Evolutionary conservation across 768 basidiomycete species (phyloP).

Genomic region (Amanita exitialis): DNA sequence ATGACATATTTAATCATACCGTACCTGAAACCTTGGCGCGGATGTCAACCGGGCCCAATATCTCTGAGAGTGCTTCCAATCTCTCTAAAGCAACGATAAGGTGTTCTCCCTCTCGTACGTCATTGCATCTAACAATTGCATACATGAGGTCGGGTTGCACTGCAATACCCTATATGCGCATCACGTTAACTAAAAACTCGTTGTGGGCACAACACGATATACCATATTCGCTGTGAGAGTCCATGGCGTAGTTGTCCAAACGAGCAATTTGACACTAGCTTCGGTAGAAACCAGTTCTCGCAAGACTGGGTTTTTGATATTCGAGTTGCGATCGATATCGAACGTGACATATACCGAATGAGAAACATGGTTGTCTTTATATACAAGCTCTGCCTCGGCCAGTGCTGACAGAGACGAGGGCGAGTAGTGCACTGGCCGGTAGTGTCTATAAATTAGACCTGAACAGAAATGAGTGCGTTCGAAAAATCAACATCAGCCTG

Average conservation of each 20-base stretch:
- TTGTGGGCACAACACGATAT: constrained; percentile 11
- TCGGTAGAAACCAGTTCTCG: constrained; percentile 20
- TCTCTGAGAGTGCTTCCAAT: constrained; percentile 24
- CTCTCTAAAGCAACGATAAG: constrained; percentile 46
- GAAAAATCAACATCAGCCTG: constrained; percentile 3
- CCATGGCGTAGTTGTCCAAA: constrained; percentile 99
- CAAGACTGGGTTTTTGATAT: constrained; percentile 15
- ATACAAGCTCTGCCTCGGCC: constrained; percentile 89
- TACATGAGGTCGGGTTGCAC: constrained; percentile 71
- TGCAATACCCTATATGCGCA: constrained; percentile 65
- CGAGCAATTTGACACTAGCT: constrained; percentile 44
- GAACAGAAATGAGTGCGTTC: neutral
- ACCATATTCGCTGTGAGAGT: constrained; percentile 95
- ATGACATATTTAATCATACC: neutral
- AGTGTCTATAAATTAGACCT: constrained; percentile 80
- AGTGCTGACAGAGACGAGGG: constrained; percentile 91
- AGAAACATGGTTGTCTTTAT: constrained; percentile 83
- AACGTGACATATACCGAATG: constrained; percentile 84
- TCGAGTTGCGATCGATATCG: constrained; percentile 32
- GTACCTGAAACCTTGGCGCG: constrained; percentile 28
- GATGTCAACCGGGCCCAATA: constrained; percentile 28
- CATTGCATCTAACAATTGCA: constrained; percentile 28
- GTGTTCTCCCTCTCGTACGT: constrained; percentile 12
- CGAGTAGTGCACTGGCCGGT: constrained; percentile 90
- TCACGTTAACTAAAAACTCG: neutral